Percentiles rank a stretch among this genome's conserved stretches.
These are phyloP conservation scores for Backusella psychrophila DNA, from an alignment of 192 early-diverging fungal species.

Conservation along the genomic window DNA sequence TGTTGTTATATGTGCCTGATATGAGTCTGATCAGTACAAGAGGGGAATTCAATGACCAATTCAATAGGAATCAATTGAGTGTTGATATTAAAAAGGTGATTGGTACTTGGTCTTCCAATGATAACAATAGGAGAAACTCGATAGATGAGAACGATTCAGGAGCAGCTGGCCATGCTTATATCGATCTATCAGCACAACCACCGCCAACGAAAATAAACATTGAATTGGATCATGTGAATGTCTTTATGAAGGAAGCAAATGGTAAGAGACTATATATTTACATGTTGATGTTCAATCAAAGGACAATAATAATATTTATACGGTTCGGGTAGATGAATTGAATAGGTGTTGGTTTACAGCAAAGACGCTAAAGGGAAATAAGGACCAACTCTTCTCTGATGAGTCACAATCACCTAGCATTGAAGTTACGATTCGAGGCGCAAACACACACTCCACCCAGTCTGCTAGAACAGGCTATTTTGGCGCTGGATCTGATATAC, in stretches of 20 bases:
- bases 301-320: neutral
- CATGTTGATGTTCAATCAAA: no score
- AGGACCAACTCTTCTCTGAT: slow-evolving; percentile 8
- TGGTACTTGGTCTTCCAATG: slow-evolving; percentile 10
- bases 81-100: slow-evolving; percentile 25
- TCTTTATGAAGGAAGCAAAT: slow-evolving; percentile 24
- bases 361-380: slow-evolving; percentile 9
- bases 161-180: neutral
- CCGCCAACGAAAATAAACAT: slow-evolving; percentile 27
- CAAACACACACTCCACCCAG: neutral
- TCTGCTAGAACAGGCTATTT: slow-evolving; percentile 26
- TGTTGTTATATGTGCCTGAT: slow-evolving; percentile 29
- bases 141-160: neutral
- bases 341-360: slow-evolving; percentile 35
- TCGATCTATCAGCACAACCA: neutral
- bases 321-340: slow-evolving; percentile 10
- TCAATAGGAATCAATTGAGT: slow-evolving; percentile 21
- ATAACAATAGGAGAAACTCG: neutral
- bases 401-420: slow-evolving; percentile 34
- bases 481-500: slow-evolving; percentile 33
- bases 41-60: slow-evolving; percentile 21
- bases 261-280: slow-evolving; percentile 8
- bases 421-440: slow-evolving; percentile 38
- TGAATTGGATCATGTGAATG: slow-evolving; percentile 24
- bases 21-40: slow-evolving; percentile 28